Conservation (phyloP, 768 basidiomycete genomes). For the Cantharellus cinnabarinus region DNA sequence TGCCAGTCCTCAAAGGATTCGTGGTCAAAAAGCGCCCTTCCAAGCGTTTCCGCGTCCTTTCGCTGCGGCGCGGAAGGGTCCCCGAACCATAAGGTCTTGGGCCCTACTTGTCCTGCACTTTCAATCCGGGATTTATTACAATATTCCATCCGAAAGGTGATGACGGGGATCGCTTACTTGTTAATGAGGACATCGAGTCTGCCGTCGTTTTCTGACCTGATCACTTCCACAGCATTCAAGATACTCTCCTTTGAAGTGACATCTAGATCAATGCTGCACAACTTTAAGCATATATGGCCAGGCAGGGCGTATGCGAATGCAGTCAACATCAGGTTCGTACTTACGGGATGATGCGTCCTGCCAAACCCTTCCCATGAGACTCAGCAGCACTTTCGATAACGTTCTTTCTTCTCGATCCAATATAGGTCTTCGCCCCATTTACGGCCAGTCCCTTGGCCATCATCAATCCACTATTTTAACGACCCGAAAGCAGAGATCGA, state of each 20-base stretch:
- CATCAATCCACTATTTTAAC: constrained; percentile 26
- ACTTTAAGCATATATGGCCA: not conserved
- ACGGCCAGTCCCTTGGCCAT: constrained; percentile 54
- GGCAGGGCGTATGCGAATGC: not conserved
- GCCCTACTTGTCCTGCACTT: constrained; percentile 62
- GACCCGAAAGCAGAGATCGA: not conserved
- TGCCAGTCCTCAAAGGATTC: constrained; percentile 46
- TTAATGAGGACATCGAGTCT: constrained; percentile 63
- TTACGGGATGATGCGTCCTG: constrained; percentile 33
- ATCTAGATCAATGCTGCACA: constrained; percentile 30
- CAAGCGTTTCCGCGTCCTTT: constrained; percentile 36
- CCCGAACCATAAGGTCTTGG: constrained; percentile 19
- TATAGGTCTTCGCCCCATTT: constrained; percentile 53
- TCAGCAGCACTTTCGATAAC: constrained; percentile 27
- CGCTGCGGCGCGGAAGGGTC: constrained; percentile 26
- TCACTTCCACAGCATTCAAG: constrained; percentile 27
- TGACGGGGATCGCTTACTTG: constrained; percentile 30
- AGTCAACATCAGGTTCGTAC: constrained; percentile 9
- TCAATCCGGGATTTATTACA: not conserved
- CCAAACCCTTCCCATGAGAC: constrained; percentile 23
- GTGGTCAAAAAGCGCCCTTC: constrained; percentile 47
- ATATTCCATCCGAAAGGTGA: not conserved
- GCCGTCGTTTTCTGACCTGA: constrained; percentile 36
- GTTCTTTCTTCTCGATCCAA: constrained; percentile 46
- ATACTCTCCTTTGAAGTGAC: constrained; percentile 54